phyloP scores from a whole-genome alignment of 208 protist species.

The Polymyxa betae region DNA sequence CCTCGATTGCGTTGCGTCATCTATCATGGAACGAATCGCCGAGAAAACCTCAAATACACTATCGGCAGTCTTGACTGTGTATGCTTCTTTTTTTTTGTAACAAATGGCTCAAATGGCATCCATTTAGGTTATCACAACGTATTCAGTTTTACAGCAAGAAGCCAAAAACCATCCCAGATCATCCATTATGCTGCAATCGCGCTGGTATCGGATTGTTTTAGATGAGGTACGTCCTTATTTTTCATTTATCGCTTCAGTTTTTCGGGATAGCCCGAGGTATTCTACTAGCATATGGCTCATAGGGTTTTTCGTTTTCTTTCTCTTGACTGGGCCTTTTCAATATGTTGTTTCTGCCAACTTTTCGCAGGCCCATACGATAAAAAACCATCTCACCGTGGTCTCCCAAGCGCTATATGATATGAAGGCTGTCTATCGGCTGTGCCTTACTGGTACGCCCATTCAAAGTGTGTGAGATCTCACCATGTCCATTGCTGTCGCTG shows the following conservation, averaged over 20 bases:
- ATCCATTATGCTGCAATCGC: neutral
- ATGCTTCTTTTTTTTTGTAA: neutral
- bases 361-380: neutral
- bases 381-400: neutral
- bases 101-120: neutral
- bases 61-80: slow-evolving; percentile 6
- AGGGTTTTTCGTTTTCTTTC: too few relatives aligned
- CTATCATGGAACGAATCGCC: slow-evolving; percentile 7
- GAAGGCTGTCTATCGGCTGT: slow-evolving; percentile 13
- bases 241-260: neutral
- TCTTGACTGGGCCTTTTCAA: too few relatives aligned
- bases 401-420: neutral
- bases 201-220: slow-evolving; percentile 16
- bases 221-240: neutral
- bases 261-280: too few relatives aligned
- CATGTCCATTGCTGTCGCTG: neutral
- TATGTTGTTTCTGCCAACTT: neutral
- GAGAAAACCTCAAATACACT: neutral
- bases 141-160: neutral
- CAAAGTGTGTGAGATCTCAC: neutral
- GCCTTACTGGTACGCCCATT: slow-evolving; percentile 25
- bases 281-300: too few relatives aligned
- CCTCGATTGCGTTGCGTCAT: slow-evolving; percentile 31
- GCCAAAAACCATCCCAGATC: neutral
- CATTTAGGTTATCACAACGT: slow-evolving; percentile 15